Evolutionary conservation across 805 yeast species (phyloP).

Genomic region (Pichia manshurica): DNA sequence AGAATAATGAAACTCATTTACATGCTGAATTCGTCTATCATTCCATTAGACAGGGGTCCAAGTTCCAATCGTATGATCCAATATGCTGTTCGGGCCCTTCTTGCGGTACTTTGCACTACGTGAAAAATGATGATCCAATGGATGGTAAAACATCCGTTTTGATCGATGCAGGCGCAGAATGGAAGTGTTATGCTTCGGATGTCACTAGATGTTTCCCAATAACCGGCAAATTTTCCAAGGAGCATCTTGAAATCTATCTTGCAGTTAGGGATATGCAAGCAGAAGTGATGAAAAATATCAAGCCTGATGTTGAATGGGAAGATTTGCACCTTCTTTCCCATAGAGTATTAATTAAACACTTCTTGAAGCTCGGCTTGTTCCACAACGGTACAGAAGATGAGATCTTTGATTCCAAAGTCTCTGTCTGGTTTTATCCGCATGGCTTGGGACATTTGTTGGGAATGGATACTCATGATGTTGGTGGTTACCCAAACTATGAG

Average conservation of each 20-base stretch:
- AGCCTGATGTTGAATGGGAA: conserved; percentile 85
- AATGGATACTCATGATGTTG: conserved; percentile 95
- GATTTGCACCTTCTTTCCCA: conserved; percentile 78
- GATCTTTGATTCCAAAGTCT: conserved; percentile 60
- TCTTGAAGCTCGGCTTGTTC: conserved; percentile 73
- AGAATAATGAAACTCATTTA: conserved; percentile 80
- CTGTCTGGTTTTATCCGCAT: conserved; percentile 86
- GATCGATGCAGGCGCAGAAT: conserved; percentile 96
- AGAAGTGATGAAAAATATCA: conserved; percentile 61
- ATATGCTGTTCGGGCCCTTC: conserved; percentile 92
- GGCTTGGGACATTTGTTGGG: conserved; percentile 94
- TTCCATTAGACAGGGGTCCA: conserved; percentile 89
- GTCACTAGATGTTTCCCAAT: conserved; percentile 95
- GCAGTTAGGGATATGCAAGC: conserved; percentile 79
- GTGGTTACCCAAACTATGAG: conserved; percentile 78
- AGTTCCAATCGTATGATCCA: conserved; percentile 85
- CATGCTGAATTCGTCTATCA: conserved; percentile 96
- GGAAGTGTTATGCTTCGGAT: conserved; percentile 89
- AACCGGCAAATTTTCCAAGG: conserved; percentile 82
- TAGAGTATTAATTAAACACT: conserved; percentile 62
- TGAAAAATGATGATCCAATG: conserved; percentile 66
- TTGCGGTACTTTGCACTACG: conserved; percentile 87
- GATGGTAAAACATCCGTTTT: conserved; percentile 59
- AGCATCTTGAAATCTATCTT: conserved; percentile 76
- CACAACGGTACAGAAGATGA: conserved; percentile 50